Percentiles rank a stretch among this genome's conserved stretches.
Evolutionary conservation across 1,139 yeast genomes (phyloP).

Genomic region (Protomyces inundatus): DNA sequence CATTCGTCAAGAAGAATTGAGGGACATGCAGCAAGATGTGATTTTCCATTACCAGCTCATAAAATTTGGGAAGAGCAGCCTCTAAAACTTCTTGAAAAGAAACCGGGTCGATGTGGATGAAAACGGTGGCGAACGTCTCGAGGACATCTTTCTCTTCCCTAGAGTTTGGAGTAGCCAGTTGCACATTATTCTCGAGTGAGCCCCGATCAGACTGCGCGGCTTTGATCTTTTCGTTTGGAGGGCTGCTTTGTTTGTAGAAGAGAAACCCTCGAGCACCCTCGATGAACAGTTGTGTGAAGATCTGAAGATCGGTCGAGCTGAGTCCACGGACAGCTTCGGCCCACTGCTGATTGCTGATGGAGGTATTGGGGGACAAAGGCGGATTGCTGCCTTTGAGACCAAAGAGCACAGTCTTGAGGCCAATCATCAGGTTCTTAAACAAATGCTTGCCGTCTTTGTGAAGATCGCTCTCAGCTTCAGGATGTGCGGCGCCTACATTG

Average conservation of each 20-base stretch:
- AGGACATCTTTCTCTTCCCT: slow-evolving; percentile 91
- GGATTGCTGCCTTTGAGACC: slow-evolving; percentile 90
- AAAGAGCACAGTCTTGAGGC: slow-evolving; percentile 81
- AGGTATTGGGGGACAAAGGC: slow-evolving; percentile 50
- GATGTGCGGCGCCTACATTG: neutral
- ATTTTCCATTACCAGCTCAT: slow-evolving; percentile 73
- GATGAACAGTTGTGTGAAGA: slow-evolving; percentile 68
- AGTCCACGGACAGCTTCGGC: slow-evolving; percentile 80
- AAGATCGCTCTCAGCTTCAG: neutral
- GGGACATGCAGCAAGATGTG: slow-evolving; percentile 87
- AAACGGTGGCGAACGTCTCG: slow-evolving; percentile 93
- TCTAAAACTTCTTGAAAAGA: slow-evolving; percentile 90
- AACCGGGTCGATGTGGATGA: slow-evolving; percentile 90
- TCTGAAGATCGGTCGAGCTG: slow-evolving; percentile 73
- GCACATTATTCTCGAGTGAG: slow-evolving; percentile 36
- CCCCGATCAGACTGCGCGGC: slow-evolving; percentile 40
- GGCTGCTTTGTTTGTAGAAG: slow-evolving; percentile 55
- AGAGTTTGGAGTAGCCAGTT: slow-evolving; percentile 46
- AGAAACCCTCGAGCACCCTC: slow-evolving; percentile 80
- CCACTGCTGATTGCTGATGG: slow-evolving; percentile 53
- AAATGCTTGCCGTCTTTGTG: slow-evolving; percentile 63
- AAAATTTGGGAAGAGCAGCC: slow-evolving; percentile 70
- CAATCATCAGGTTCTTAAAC: slow-evolving; percentile 83
- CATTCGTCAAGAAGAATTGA: slow-evolving; percentile 89
- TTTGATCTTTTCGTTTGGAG: slow-evolving; percentile 35